Conservation (phyloP, 2,329 filamentous ascomycete genomes). For the Phaeoacremonium minimum region DNA sequence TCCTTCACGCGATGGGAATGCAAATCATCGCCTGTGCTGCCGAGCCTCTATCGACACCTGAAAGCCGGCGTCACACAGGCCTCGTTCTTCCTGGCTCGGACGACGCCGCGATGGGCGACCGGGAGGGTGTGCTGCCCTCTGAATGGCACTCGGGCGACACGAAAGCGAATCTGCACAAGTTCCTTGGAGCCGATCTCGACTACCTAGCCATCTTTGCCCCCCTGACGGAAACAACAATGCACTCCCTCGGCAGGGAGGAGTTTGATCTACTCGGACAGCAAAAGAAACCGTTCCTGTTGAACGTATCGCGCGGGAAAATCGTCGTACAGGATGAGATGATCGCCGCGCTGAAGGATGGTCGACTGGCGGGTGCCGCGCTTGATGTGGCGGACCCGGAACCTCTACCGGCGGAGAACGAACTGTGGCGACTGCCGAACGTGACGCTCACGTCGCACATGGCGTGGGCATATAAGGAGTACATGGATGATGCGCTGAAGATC, state of each 20-base stretch:
- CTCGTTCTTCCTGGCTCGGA: neutral
- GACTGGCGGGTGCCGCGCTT: conserved; percentile 2
- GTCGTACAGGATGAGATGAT: conserved; percentile 3
- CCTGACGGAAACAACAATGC: neutral
- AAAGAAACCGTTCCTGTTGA: conserved; percentile 2
- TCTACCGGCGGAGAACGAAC: conserved; percentile 3
- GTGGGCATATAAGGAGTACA: conserved; percentile 4
- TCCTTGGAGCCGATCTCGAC: conserved; percentile 3
- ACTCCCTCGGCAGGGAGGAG: neutral
- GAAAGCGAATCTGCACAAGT: neutral
- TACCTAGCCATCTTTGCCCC: conserved; percentile 5
- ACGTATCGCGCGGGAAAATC: conserved; percentile 3
- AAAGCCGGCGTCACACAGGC: neutral
- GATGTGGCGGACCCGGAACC: conserved; percentile 5
- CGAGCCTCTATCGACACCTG: neutral
- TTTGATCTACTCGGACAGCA: conserved; percentile 2
- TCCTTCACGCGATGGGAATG: conserved; percentile 4
- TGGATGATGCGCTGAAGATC: conserved; percentile 1
- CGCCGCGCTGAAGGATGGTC: conserved; percentile 5
- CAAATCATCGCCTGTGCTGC: conserved; percentile 3
- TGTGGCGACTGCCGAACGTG: conserved; percentile 4
- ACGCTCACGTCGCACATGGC: conserved; percentile 5
- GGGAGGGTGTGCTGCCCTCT: conserved; percentile 1
- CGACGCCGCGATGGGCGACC: conserved; percentile 2
- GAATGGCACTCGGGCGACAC: conserved; percentile 4